Evolutionary conservation across 2,329 filamentous ascomycete genomes (phyloP).

Genomic region (Verticillium nubilum): DNA sequence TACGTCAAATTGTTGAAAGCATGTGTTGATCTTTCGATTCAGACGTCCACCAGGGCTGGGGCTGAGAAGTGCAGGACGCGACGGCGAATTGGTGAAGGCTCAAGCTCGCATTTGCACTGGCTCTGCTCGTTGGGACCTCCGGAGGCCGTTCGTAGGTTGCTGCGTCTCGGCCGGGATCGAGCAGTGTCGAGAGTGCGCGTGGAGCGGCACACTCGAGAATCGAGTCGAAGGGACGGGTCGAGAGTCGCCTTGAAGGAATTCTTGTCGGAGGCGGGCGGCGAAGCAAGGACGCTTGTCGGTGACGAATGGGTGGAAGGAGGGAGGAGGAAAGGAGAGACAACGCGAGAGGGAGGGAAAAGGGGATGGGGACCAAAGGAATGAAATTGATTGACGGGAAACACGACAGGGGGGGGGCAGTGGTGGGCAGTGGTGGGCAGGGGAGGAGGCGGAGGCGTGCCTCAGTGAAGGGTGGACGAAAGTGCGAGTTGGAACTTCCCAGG

Average conservation of each 20-base stretch:
- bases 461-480: neutral
- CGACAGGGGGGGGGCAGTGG: neutral
- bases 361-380: constrained; percentile 15
- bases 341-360: constrained; percentile 13
- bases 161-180: neutral
- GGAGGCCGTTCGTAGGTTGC: constrained; percentile 4
- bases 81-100: constrained; percentile 8
- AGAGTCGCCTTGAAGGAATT: constrained; percentile 10
- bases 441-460: neutral
- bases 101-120: constrained; percentile 6
- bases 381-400: constrained; percentile 16
- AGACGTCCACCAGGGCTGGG: neutral
- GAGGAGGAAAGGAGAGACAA: constrained; percentile 9
- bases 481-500: neutral
- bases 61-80: constrained; percentile 2
- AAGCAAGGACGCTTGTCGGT: constrained; percentile 9
- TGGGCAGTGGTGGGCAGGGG: neutral
- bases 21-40: constrained; percentile 6
- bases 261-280: constrained; percentile 13
- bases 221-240: constrained; percentile 4
- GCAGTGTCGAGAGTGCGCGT: neutral
- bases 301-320: constrained; percentile 11
- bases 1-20: constrained; percentile 1
- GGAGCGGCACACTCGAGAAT: constrained; percentile 7
- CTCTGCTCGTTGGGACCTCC: constrained; percentile 7